phyloP scores from a whole-genome alignment of 1,284 basidiomycete genomes.

The Cutaneotrichosporon cyanovorans region DNA sequence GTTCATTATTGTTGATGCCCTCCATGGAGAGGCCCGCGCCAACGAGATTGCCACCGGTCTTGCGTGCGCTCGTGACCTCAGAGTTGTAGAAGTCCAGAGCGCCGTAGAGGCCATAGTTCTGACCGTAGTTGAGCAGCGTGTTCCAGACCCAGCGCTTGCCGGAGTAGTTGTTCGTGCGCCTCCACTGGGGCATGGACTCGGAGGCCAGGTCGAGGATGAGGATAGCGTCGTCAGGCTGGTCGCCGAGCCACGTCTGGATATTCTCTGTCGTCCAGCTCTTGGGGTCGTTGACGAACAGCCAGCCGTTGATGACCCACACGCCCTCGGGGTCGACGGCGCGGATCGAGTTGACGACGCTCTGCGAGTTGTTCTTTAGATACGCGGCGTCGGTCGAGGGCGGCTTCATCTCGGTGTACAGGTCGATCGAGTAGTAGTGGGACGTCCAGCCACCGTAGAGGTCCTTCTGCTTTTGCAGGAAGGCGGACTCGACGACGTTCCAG shows the following conservation, averaged over 20 bases:
- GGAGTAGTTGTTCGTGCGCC: constrained; percentile 46
- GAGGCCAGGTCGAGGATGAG: constrained; percentile 49
- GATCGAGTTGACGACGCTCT: constrained; percentile 44
- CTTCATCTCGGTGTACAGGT: constrained; percentile 50
- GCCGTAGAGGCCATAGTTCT: constrained; percentile 49
- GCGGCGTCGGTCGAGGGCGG: constrained; percentile 43
- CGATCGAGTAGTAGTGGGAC: constrained; percentile 49
- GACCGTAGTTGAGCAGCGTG: constrained; percentile 46
- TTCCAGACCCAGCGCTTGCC: constrained; percentile 51
- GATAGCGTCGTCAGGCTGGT: background rate
- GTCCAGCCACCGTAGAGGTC: constrained; percentile 45
- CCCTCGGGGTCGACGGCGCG: constrained; percentile 47
- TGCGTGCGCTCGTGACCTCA: constrained; percentile 4
- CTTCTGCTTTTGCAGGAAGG: constrained; percentile 48
- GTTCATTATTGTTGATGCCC: constrained; percentile 50
- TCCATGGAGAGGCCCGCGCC: constrained; percentile 49
- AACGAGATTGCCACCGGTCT: constrained; percentile 2
- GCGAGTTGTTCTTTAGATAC: constrained; percentile 44
- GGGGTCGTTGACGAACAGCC: constrained; percentile 41
- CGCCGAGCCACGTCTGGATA: constrained; percentile 23
- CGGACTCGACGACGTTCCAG: constrained; percentile 45
- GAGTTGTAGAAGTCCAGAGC: constrained; percentile 14
- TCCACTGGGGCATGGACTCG: constrained; percentile 48
- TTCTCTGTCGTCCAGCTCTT: constrained; percentile 47
- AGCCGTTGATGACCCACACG: constrained; percentile 50